These are phyloP conservation scores for Thermothielavioides terrestris DNA, from an alignment of 495 filamentous ascomycete genomes.

Conservation along the genomic window DNA sequence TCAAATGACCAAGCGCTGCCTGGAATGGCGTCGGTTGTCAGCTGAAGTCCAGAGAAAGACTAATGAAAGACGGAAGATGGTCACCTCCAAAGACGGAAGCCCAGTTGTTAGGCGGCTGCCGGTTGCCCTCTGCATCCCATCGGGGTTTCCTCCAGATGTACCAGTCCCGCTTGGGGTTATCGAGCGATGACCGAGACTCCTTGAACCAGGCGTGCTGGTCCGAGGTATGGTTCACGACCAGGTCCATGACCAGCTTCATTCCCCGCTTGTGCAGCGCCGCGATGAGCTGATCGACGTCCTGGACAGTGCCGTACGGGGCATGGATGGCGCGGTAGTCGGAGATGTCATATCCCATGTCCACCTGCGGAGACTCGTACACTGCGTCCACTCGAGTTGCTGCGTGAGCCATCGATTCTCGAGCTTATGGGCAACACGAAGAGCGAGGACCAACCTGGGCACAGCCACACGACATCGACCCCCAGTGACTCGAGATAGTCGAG, in stretches of 20 bases:
- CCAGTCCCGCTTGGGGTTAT: constrained; percentile 56
- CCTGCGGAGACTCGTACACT: constrained; percentile 50
- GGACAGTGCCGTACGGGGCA: constrained; percentile 52
- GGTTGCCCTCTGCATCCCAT: constrained; percentile 49
- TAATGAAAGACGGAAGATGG: too few species aligned
- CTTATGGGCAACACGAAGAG: too few species aligned
- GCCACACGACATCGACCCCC: constrained; percentile 59
- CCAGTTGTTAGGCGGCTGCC: constrained; percentile 66
- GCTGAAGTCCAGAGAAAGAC: too few species aligned
- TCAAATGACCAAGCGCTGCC: constrained; percentile 57
- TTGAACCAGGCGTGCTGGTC: constrained; percentile 70
- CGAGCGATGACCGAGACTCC: constrained; percentile 51
- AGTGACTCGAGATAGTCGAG: constrained; percentile 56
- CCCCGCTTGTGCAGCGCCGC: constrained; percentile 27
- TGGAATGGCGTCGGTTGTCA: too few species aligned
- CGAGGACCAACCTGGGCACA: too few species aligned
- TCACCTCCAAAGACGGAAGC: constrained; percentile 43
- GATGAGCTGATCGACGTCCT: constrained; percentile 52
- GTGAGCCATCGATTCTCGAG: too few species aligned
- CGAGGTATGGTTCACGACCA: constrained; percentile 71
- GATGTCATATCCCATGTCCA: constrained; percentile 53
- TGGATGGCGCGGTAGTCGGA: constrained; percentile 55
- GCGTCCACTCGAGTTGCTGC: too few species aligned
- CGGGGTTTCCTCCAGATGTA: constrained; percentile 63
- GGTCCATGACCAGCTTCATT: constrained; percentile 65